Evolutionary conservation across 495 filamentous ascomycete genomes (phyloP).

Genomic region (Penicillium coprophilum): DNA sequence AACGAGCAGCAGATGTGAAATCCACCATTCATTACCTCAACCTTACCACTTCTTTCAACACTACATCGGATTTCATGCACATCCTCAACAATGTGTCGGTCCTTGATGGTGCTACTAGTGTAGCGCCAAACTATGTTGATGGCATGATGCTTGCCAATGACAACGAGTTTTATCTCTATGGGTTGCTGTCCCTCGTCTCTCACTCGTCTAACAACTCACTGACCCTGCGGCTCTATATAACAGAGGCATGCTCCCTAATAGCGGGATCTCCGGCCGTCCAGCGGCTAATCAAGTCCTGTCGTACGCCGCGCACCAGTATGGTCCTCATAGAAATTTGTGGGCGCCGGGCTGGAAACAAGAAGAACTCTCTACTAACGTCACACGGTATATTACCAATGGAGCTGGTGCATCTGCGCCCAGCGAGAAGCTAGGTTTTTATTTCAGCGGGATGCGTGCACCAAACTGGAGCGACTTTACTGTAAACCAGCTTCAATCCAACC

Average conservation of each 20-base stretch:
- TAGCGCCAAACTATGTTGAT: conserved; percentile 59
- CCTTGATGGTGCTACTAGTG: conserved; percentile 43
- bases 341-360: conserved; percentile 36
- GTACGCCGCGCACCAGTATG: conserved; percentile 56
- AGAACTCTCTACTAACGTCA: conserved; percentile 47
- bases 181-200: conserved; percentile 17
- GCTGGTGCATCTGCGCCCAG: conserved; percentile 64
- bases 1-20: conserved; percentile 49
- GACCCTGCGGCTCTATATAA: neutral
- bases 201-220: neutral
- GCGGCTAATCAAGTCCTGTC: conserved; percentile 12
- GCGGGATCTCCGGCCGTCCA: conserved; percentile 1
- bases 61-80: conserved; percentile 20
- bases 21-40: conserved; percentile 45
- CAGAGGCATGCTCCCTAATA: conserved; percentile 13
- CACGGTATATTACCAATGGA: conserved; percentile 64
- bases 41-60: conserved; percentile 49
- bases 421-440: conserved; percentile 72
- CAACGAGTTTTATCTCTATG: conserved; percentile 52
- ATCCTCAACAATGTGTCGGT: conserved; percentile 35
- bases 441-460: conserved; percentile 57
- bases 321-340: conserved; percentile 37
- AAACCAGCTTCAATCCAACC: conserved; percentile 31
- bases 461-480: conserved; percentile 48
- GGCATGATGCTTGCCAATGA: conserved; percentile 68